Evolutionary conservation across 345 rosid genomes (phyloP).

Genomic region (Psidium friedrichsthalianum): DNA sequence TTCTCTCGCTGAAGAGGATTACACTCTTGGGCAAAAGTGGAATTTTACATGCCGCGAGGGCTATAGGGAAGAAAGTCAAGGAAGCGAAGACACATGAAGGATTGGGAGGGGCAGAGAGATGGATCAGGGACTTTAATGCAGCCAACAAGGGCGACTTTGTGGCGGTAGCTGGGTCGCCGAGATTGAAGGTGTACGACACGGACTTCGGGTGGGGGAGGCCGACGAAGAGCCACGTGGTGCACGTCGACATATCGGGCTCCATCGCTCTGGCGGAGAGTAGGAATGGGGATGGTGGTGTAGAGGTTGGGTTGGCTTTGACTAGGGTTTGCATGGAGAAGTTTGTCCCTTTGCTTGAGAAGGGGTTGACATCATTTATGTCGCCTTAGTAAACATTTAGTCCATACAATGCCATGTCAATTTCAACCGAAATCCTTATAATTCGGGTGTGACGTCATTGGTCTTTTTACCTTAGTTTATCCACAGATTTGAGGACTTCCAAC

Average conservation of each 20-base stretch:
- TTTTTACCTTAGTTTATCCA: background rate
- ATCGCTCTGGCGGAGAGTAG: constrained; percentile 8
- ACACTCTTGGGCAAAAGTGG: constrained; percentile 18
- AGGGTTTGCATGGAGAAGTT: background rate
- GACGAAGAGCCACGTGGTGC: constrained; percentile 12
- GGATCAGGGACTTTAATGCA: background rate
- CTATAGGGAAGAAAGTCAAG: constrained; percentile 11
- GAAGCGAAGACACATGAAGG: constrained; percentile 6
- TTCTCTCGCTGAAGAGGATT: background rate
- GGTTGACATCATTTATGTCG: background rate
- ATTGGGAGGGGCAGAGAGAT: constrained; percentile 7
- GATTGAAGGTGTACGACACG: constrained; percentile 5
- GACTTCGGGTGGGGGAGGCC: constrained; percentile 44
- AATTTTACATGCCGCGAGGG: constrained; percentile 16
- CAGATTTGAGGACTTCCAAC: background rate
- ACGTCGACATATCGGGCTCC: background rate
- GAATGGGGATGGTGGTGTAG: constrained; percentile 19
- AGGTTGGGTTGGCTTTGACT: constrained; percentile 17
- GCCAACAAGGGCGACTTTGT: background rate
- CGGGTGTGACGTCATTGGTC: background rate
- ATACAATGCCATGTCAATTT: background rate
- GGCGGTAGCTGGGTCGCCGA: constrained; percentile 21
- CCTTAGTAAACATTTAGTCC: background rate
- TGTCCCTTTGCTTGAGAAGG: background rate
- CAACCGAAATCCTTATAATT: background rate